Evolutionary conservation across 305 asterid genomes (phyloP).

Genomic region (Caryopteris hybrid): DNA sequence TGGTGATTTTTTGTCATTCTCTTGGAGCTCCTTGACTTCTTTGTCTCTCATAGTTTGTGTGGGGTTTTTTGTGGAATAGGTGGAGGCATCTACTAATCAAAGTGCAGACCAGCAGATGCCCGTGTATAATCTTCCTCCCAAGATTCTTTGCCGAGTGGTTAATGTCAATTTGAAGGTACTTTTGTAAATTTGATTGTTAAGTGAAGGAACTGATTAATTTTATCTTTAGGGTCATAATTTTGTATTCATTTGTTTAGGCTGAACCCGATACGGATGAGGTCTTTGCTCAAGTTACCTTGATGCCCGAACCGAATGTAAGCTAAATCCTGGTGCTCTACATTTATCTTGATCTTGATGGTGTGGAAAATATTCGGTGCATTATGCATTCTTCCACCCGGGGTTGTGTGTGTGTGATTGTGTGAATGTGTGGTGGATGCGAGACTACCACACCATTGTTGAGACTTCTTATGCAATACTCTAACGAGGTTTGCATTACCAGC

Average conservation of each 20-base stretch:
- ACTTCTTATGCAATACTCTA: no score
- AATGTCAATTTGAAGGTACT: slow-evolving; percentile 78
- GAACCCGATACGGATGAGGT: slow-evolving; percentile 97
- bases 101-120: slow-evolving; percentile 93
- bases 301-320: slow-evolving; percentile 93
- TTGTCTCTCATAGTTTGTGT: slow-evolving; percentile 13
- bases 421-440: no score
- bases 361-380: no score
- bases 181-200: neutral
- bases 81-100: slow-evolving; percentile 96
- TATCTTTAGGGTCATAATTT: neutral
- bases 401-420: no score
- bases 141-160: slow-evolving; percentile 83
- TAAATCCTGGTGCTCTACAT: neutral
- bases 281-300: slow-evolving; percentile 76
- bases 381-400: no score
- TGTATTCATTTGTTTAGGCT: slow-evolving; percentile 46
- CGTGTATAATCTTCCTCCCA: slow-evolving; percentile 72
- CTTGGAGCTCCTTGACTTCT: no score
- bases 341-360: no score
- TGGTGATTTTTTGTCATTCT: no score
- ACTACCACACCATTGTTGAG: no score
- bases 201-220: neutral
- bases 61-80: slow-evolving; percentile 41
- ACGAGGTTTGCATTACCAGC: slow-evolving; percentile 34